A percentile compares a stretch with the other conserved stretches of the same genome.
Conservation (phyloP, 805 yeast genomes). For the Cyberlindnera maritima region DNA sequence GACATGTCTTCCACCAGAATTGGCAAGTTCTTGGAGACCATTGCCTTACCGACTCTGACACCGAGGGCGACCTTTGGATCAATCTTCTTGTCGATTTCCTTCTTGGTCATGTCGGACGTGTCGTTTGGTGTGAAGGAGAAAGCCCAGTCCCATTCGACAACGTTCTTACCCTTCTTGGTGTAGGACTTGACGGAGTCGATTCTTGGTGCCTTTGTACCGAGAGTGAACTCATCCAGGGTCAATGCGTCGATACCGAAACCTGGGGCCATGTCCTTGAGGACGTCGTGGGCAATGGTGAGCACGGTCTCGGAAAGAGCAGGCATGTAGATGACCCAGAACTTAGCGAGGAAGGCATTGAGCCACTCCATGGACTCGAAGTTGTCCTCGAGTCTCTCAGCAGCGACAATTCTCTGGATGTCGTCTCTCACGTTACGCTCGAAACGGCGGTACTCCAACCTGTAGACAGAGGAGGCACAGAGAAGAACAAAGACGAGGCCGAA, state of each 20-base stretch:
- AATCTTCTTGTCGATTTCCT: conserved; percentile 64
- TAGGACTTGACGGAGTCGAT: conserved; percentile 70
- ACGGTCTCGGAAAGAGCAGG: conserved; percentile 80
- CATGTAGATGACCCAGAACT: conserved; percentile 88
- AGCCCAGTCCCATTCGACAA: conserved; percentile 82
- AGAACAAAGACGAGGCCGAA: conserved; percentile 60
- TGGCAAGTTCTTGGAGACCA: conserved; percentile 74
- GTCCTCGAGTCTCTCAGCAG: conserved; percentile 61
- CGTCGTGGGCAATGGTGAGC: conserved; percentile 62
- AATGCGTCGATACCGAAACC: conserved; percentile 80
- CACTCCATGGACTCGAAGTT: conserved; percentile 75
- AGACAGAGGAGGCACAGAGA: conserved; percentile 61
- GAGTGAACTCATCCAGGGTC: conserved; percentile 70
- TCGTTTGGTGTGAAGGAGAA: conserved; percentile 80
- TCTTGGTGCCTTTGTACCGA: conserved; percentile 79
- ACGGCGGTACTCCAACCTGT: conserved; percentile 70
- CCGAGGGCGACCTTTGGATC: conserved; percentile 83
- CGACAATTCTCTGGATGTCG: conserved; percentile 64
- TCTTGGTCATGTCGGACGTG: conserved; percentile 79
- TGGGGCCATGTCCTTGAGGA: conserved; percentile 69
- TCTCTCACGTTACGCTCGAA: conserved; percentile 73
- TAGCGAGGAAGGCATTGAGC: conserved; percentile 73
- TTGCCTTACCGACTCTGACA: conserved; percentile 76
- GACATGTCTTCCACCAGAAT: conserved; percentile 79
- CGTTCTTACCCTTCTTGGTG: conserved; percentile 63